Percentiles rank a stretch among this genome's conserved stretches.
Evolutionary conservation across 805 yeast species (phyloP).

Genomic region (Cyberlindnera lachancei): DNA sequence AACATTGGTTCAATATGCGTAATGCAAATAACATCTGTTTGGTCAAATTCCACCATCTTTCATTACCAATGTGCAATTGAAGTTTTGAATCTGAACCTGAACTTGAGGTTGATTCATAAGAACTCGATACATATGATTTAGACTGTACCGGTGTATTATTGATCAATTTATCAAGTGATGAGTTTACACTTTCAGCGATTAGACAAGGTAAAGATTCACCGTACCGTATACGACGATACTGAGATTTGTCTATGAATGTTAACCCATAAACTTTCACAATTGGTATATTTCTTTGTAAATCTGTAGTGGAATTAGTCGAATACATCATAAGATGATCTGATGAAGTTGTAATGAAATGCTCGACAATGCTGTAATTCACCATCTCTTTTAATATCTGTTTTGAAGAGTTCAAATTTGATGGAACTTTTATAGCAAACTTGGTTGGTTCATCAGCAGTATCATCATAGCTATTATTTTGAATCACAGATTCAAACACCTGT

Average conservation of each 20-base stretch:
- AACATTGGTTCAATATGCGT: slow-evolving; percentile 18
- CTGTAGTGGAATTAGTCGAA: too few species aligned
- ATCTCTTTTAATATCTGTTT: slow-evolving; percentile 15
- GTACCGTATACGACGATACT: slow-evolving; percentile 7
- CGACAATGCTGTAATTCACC: slow-evolving; percentile 13
- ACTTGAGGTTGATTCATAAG: too few species aligned
- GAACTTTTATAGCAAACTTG: slow-evolving; percentile 17
- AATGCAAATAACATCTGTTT: slow-evolving; percentile 22
- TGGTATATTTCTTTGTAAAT: slow-evolving; percentile 8
- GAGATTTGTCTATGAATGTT: slow-evolving; percentile 9
- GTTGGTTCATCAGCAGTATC: neutral
- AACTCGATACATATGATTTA: too few species aligned
- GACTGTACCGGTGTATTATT: slow-evolving; percentile 1
- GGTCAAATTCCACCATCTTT: slow-evolving; percentile 28
- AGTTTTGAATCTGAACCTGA: neutral
- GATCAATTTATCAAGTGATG: slow-evolving; percentile 22
- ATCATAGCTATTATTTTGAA: neutral
- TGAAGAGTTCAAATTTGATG: slow-evolving; percentile 7
- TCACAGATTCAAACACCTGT: slow-evolving; percentile 9
- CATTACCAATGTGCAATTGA: slow-evolving; percentile 16
- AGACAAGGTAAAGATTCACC: slow-evolving; percentile 15
- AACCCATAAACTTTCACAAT: slow-evolving; percentile 15
- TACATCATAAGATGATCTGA: too few species aligned
- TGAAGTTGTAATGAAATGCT: too few species aligned
- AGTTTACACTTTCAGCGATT: slow-evolving; percentile 6